Conservation (phyloP, 2,329 filamentous ascomycete genomes). For the Berkeleyomyces basicola region DNA sequence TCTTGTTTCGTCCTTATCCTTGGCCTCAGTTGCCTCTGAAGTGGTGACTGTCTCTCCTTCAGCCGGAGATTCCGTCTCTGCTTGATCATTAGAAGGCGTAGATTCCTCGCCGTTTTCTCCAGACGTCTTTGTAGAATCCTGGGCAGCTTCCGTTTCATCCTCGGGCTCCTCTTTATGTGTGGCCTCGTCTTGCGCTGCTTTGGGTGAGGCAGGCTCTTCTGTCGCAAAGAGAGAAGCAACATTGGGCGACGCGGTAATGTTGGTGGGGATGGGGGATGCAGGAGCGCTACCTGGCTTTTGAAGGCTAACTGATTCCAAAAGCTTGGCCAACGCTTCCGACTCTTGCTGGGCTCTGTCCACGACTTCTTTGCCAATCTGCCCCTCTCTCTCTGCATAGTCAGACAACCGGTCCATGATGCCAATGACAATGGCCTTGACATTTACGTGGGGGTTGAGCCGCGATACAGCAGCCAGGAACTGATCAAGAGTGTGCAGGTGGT, state of each 20-base stretch:
- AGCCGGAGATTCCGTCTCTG: slow-evolving; percentile 15
- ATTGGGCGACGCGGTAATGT: not conserved
- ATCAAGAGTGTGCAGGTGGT: slow-evolving; percentile 90
- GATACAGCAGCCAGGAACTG: slow-evolving; percentile 89
- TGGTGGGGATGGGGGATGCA: slow-evolving; percentile 6
- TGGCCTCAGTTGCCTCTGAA: slow-evolving; percentile 30
- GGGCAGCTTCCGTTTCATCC: not conserved
- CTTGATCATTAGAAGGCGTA: slow-evolving; percentile 19
- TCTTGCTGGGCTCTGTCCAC: slow-evolving; percentile 56
- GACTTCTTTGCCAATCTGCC: slow-evolving; percentile 52
- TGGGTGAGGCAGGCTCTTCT: not conserved
- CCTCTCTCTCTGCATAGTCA: slow-evolving; percentile 82
- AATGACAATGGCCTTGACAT: slow-evolving; percentile 95
- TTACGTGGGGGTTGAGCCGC: slow-evolving; percentile 85
- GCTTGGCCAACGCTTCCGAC: slow-evolving; percentile 55
- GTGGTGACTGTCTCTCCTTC: slow-evolving; percentile 25
- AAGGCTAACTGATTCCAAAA: slow-evolving; percentile 65
- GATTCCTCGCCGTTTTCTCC: slow-evolving; percentile 12
- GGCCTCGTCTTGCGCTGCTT: not conserved
- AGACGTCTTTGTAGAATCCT: slow-evolving; percentile 17
- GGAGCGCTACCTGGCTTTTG: slow-evolving; percentile 32
- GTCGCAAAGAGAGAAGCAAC: not conserved
- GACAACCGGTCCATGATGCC: slow-evolving; percentile 94
- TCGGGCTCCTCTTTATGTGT: not conserved
- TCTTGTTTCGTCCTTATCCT: slow-evolving; percentile 18